Conservation (phyloP, 345 rosid genomes). For the Ceriops tagal region DNA sequence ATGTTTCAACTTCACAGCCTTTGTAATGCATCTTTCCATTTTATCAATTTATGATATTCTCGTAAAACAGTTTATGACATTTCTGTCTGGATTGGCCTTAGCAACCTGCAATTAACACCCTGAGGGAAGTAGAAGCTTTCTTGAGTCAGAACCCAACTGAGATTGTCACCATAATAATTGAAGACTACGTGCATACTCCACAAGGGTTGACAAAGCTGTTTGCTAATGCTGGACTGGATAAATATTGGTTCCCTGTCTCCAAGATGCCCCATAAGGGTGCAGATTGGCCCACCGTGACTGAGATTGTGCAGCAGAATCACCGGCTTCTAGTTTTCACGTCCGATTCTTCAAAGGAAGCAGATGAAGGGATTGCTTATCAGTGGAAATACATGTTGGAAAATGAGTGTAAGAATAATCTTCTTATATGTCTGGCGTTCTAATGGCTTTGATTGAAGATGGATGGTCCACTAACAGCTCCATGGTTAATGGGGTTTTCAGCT, state of each 20-base stretch:
- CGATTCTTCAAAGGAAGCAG: conserved; percentile 86
- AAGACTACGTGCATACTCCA: conserved; percentile 89
- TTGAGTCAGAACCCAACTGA: conserved; percentile 71
- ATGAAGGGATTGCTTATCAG: conserved; percentile 95
- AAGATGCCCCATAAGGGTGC: conserved; percentile 92
- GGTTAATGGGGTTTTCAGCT: conserved; percentile 49
- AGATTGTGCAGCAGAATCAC: conserved; percentile 77
- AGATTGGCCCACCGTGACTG: conserved; percentile 95
- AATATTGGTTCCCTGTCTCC: conserved; percentile 78
- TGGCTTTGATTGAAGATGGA: neutral
- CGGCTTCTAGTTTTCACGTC: conserved; percentile 92
- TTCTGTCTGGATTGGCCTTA: conserved; percentile 28
- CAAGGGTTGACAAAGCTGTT: conserved; percentile 76
- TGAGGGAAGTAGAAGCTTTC: conserved; percentile 87
- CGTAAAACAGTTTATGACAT: conserved; percentile 4
- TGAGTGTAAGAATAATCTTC: conserved; percentile 53
- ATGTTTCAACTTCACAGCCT: conserved; percentile 97
- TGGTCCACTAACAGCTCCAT: conserved; percentile 13
- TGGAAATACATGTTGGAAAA: conserved; percentile 95
- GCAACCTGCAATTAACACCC: conserved; percentile 90
- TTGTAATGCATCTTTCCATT: conserved; percentile 48
- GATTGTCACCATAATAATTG: conserved; percentile 83
- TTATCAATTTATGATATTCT: conserved; percentile 9
- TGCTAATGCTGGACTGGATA: conserved; percentile 70
- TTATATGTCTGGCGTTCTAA: conserved; percentile 2